Evolutionary conservation across 2,329 filamentous ascomycete species (phyloP), one percentile per base, ranked within the genome.

Genomic region (Pezicula neosporulosa): DNA sequence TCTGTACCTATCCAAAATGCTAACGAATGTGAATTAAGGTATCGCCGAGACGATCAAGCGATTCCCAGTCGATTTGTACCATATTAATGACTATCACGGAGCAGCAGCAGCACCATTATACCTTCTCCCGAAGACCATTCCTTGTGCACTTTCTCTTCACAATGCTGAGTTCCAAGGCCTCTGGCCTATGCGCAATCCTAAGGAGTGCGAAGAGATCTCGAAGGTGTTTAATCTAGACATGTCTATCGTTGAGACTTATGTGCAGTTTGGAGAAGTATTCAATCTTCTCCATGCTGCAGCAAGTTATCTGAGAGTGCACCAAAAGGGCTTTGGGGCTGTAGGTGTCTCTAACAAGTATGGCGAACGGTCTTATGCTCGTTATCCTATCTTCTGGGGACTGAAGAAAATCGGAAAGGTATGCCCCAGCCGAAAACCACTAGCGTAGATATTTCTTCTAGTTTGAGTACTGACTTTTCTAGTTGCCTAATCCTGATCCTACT

Each of bases 311-410:
- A 79, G 83, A 52, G 71, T 86, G n/a, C 82, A 86, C 57, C 83
- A 87, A 59, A 78, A 82, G 59, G 83, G 83, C 3, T 86, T 84
- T 50, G 83, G 83, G 48, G 82, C 83, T 13, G 83, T 86, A 30
- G 83, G 83, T 58, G 83, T 86, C 1, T 84, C 80, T 2, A 82
- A 81, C 59, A 86, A 86, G 64, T 87, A 87, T 57, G 83, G 83
- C 10, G 83, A 84, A 63, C 78, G 83, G 13, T 83, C 81, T 2
- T 83, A 81, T 62, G 81, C 82, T 43, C 74, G 83, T 39, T 87
- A 86, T 61, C 83, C 83, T 2, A 86, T 86, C 53, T 86, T 87
- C 68, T 86, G 83, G 83, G 56, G 63, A 50, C 15, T 87, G 83
- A 8, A 86, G 70, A 50, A 87, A 70, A 63, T 87, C 86, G 72